Conservation (phyloP, 768 basidiomycete species). For the Kwoniella dendrophila region DNA sequence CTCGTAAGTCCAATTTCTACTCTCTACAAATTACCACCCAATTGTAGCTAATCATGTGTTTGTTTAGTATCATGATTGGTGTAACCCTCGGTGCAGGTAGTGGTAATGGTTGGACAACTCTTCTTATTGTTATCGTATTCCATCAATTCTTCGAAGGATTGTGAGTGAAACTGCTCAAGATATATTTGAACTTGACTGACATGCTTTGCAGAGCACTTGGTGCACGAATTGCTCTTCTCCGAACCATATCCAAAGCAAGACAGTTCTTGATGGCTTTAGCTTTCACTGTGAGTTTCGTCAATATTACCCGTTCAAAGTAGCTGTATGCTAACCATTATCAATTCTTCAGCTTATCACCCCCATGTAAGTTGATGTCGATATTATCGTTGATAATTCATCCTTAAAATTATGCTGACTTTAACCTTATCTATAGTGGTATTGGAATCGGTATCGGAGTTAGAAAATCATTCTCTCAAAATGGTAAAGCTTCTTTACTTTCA, state of each 20-base stretch:
- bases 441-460: conserved; percentile 54
- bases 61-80: conserved; percentile 55
- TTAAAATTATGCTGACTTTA: neutral
- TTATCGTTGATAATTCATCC: neutral
- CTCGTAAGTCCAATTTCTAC: conserved; percentile 22
- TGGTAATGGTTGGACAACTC: conserved; percentile 52
- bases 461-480: conserved; percentile 16
- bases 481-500: conserved; percentile 29
- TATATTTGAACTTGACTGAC: neutral
- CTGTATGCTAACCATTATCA: too few relatives aligned
- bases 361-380: conserved; percentile 9
- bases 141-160: conserved; percentile 49
- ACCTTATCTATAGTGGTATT: conserved; percentile 30
- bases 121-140: conserved; percentile 52
- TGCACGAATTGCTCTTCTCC: conserved; percentile 47
- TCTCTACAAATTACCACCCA: conserved; percentile 13
- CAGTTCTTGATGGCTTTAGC: conserved; percentile 41
- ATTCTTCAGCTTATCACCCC: too few relatives aligned
- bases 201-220: conserved; percentile 30
- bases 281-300: conserved; percentile 43
- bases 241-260: conserved; percentile 28
- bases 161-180: conserved; percentile 43
- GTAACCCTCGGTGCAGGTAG: conserved; percentile 47
- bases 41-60: conserved; percentile 36
- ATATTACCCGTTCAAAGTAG: too few relatives aligned